Evolutionary conservation across 2,329 filamentous ascomycete genomes (phyloP), one percentile per base, ranked within the genome.

Genomic region (Ceratocystis variospora): DNA sequence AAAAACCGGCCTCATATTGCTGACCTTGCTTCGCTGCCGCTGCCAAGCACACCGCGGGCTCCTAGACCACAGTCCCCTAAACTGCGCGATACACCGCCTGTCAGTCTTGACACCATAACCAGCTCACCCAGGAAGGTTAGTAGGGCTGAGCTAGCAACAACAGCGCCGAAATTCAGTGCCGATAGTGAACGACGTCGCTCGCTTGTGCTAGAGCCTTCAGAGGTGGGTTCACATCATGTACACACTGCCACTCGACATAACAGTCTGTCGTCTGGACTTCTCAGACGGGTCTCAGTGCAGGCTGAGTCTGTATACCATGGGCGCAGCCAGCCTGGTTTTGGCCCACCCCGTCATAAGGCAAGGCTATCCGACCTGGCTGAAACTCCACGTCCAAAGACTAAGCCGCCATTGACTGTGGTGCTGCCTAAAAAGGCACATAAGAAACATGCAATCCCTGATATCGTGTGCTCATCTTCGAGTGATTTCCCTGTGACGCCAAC

Each of bases 51-150:
- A n/a, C 53, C 53, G 31, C 37, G 55, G 19, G 12, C n/a, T 22
- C 28, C 62, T 5, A 37, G 41, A 4, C 62, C 53, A 10, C 50
- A 61, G 17, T 61, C 66, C 5, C 55, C 62, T 22, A 67, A 64
- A 31, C 22, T 61, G 15, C 61, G 53, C 50, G n/a, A 71, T 5
- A 71, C 72, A 5, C 69, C 71, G 63, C 68, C 64, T 15, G 44
- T 66, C 17, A 66, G 61, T 37, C 63, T 64, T 48, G 61, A 61
- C 41, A 63, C 44, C 10, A 59, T 57, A 66, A 68, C 63, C 15
- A 64, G 22, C 12, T 55, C 57, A 55, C 46, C 64, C 25, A 61
- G 61, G 45, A 69, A 64, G 10, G 37, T 46, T 41, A 25, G 46
- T 10, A 41, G 45, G 25, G 44, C 50, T 31, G 53, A 59, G 10